Percentiles rank a stretch among this genome's conserved stretches.
Evolutionary conservation across 176 grass and related monocot genomes (phyloP).

Genomic region (Hsuehochloa calcarea): DNA sequence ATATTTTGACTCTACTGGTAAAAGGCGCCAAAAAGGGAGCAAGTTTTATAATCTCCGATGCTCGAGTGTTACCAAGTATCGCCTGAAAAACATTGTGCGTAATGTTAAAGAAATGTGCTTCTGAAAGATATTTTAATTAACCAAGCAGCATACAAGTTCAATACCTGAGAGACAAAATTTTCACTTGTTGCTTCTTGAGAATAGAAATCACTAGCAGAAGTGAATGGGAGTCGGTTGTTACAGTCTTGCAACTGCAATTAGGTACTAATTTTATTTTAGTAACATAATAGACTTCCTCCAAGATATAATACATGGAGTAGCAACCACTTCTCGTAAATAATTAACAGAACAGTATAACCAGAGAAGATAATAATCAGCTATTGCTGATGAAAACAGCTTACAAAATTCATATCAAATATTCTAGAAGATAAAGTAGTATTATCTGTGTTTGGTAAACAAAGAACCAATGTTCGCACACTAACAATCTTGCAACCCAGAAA

Average conservation of each 20-base stretch:
- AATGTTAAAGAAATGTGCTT: constrained; percentile 21
- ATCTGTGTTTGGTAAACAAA: neutral
- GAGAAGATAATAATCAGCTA: neutral
- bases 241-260: constrained; percentile 90
- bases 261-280: constrained; percentile 30
- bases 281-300: constrained; percentile 9
- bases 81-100: constrained; percentile 50
- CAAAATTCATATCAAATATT: neutral
- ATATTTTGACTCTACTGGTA: constrained; percentile 93
- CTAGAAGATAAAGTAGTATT: constrained; percentile 11
- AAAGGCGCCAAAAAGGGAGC: constrained; percentile 94
- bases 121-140: constrained; percentile 24
- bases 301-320: constrained; percentile 17
- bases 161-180: constrained; percentile 96
- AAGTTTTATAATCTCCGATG: constrained; percentile 87
- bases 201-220: constrained; percentile 82
- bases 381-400: neutral
- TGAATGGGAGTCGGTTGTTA: constrained; percentile 87
- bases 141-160: constrained; percentile 29
- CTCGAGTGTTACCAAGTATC: constrained; percentile 85
- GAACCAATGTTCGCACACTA: neutral
- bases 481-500: neutral
- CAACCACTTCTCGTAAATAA: constrained; percentile 11
- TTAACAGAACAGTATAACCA: neutral
- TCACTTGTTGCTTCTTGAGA: constrained; percentile 91